phyloP scores from a whole-genome alignment of 1,284 basidiomycete genomes.

The Afroboletus lepidellus region DNA sequence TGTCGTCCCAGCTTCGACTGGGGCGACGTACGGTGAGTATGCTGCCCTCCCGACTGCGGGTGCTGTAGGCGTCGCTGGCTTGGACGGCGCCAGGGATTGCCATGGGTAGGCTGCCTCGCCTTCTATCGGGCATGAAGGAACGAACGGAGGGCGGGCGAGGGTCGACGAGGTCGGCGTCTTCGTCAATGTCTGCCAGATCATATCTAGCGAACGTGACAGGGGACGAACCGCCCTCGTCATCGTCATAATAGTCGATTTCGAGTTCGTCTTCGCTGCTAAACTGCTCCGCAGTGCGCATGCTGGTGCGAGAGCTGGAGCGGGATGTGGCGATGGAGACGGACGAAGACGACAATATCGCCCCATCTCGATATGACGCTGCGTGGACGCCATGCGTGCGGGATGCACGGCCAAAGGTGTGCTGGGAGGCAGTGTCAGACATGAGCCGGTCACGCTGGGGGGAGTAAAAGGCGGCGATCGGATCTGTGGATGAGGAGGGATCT shows the following conservation, averaged over 20 bases:
- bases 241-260: slow-evolving; percentile 40
- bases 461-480: slow-evolving; percentile 26
- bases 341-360: slow-evolving; percentile 42
- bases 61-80: slow-evolving; percentile 16
- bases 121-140: slow-evolving; percentile 20
- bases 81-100: slow-evolving; percentile 38
- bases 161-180: slow-evolving; percentile 28
- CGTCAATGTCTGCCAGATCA: slow-evolving; percentile 36
- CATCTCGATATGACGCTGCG: slow-evolving; percentile 24
- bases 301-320: slow-evolving; percentile 37
- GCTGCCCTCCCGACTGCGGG: slow-evolving; percentile 48
- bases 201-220: slow-evolving; percentile 38
- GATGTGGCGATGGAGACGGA: slow-evolving; percentile 42
- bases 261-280: slow-evolving; percentile 54
- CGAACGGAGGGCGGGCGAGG: slow-evolving; percentile 23
- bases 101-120: slow-evolving; percentile 47
- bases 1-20: slow-evolving; percentile 52
- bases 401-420: slow-evolving; percentile 47
- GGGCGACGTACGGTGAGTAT: slow-evolving; percentile 50
- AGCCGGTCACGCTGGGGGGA: slow-evolving; percentile 25
- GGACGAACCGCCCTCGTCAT: slow-evolving; percentile 34
- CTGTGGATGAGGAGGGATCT: slow-evolving; percentile 33
- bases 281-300: slow-evolving; percentile 39
- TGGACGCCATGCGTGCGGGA: slow-evolving; percentile 20
- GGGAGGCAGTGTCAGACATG: slow-evolving; percentile 47